Percentiles rank a stretch among this genome's conserved stretches.
Evolutionary conservation across 768 basidiomycete species (phyloP).

Genomic region (Boletus pseudo-olivaceus): DNA sequence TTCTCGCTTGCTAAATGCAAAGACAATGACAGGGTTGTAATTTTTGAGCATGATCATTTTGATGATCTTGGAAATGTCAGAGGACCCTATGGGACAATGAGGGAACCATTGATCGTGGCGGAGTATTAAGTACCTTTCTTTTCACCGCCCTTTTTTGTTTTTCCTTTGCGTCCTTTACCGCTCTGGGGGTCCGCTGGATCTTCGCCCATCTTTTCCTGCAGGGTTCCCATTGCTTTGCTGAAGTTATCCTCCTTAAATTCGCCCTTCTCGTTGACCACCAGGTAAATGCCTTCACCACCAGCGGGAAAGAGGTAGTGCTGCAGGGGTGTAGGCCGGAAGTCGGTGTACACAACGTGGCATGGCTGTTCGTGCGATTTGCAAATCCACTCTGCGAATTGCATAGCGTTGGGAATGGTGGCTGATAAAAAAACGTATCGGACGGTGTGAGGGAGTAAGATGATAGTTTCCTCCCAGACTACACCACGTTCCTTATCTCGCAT

Average conservation of each 20-base stretch:
- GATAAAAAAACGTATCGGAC: constrained; percentile 99
- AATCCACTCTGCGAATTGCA: constrained; percentile 99
- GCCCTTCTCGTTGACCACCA: constrained; percentile 98
- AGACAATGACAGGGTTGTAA: constrained; percentile 97
- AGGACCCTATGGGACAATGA: constrained; percentile 53
- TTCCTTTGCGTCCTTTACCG: constrained; percentile 89
- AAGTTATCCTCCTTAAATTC: constrained; percentile 98
- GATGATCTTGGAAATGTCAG: constrained; percentile 96
- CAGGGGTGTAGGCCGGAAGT: constrained; percentile 96
- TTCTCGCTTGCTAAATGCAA: constrained; percentile 97
- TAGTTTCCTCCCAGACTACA: constrained; percentile 99
- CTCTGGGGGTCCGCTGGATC: constrained; percentile 85
- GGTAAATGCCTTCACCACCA: constrained; percentile 93
- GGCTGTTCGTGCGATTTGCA: constrained; percentile 96
- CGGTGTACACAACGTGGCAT: constrained; percentile 98
- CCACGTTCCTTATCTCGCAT: constrained; percentile 99
- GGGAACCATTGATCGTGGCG: not conserved
- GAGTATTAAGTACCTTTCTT: constrained; percentile 66
- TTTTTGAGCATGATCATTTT: constrained; percentile 98
- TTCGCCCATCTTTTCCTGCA: constrained; percentile 81
- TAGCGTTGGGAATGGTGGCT: constrained; percentile 98
- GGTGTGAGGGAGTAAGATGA: constrained; percentile 92
- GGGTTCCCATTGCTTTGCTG: constrained; percentile 93
- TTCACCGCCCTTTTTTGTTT: constrained; percentile 88
- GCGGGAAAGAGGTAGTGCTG: constrained; percentile 98